These are phyloP conservation scores for Moniliella sp. DNA, from an alignment of 1,284 basidiomycete genomes.

Conservation along the genomic window DNA sequence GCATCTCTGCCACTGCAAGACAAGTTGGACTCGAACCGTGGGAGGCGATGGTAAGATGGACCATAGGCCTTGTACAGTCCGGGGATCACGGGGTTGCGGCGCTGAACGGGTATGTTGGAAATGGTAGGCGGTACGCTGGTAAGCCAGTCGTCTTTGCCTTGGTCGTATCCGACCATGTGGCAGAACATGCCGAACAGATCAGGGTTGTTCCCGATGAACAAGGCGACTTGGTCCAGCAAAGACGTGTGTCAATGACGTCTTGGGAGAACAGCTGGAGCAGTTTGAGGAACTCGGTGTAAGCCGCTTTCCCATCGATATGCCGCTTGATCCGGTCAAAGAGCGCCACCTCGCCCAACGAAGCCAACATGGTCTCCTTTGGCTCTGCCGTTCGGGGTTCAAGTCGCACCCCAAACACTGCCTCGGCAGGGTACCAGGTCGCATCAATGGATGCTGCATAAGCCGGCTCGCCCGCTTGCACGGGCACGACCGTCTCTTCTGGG, in stretches of 20 bases:
- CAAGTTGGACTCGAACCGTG: conserved; percentile 61
- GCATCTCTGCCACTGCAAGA: conserved; percentile 85
- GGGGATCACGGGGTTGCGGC: conserved; percentile 29
- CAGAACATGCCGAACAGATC: conserved; percentile 71
- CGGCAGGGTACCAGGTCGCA: conserved; percentile 11
- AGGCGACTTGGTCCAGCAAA: conserved; percentile 63
- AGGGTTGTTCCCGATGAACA: conserved; percentile 55
- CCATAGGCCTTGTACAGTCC: too few relatives aligned
- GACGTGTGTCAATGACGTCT: conserved; percentile 63
- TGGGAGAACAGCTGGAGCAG: conserved; percentile 84
- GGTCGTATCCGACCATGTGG: conserved; percentile 55
- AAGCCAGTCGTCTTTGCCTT: conserved; percentile 44
- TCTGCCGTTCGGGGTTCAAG: too few relatives aligned
- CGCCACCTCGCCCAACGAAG: conserved; percentile 59
- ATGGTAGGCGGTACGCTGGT: conserved; percentile 36
- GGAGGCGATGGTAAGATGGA: conserved; percentile 78
- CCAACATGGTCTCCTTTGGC: too few relatives aligned
- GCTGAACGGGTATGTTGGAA: conserved; percentile 34
- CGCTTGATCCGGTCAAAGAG: conserved; percentile 88
- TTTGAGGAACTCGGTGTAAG: conserved; percentile 88
- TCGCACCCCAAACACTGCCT: conserved; percentile 10
- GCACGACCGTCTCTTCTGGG: not conserved
- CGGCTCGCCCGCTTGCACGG: not conserved
- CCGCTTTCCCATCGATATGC: conserved; percentile 57
- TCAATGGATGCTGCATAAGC: conserved; percentile 6